These are phyloP conservation scores for Calonectria montana DNA, from an alignment of 2,329 filamentous ascomycete genomes.

Conservation along the genomic window DNA sequence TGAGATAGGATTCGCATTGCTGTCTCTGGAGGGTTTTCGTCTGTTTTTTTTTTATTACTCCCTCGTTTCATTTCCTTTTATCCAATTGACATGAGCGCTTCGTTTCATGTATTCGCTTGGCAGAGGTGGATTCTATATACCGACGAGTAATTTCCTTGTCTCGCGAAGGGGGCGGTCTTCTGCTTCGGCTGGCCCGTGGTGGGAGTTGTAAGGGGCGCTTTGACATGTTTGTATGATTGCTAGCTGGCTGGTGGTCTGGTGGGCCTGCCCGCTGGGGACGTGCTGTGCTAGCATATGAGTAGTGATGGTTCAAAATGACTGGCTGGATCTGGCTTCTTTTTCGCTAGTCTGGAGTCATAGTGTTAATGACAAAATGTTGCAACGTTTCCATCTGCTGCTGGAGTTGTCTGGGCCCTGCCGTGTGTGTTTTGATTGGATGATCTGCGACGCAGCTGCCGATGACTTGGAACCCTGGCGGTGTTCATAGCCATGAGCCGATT, in stretches of 20 bases:
- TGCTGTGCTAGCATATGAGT: slow-evolving; percentile 29
- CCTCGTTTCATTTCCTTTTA: slow-evolving; percentile 35
- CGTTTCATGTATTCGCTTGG: slow-evolving; percentile 37
- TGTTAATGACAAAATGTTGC: slow-evolving; percentile 38
- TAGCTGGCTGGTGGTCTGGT: slow-evolving; percentile 24
- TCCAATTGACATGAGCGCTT: slow-evolving; percentile 33
- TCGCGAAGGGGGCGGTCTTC: slow-evolving; percentile 38
- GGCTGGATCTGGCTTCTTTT: slow-evolving; percentile 20
- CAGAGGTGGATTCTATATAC: slow-evolving; percentile 42
- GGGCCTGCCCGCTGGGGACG: slow-evolving; percentile 21
- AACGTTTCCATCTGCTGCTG: slow-evolving; percentile 22
- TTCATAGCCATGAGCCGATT: slow-evolving; percentile 13
- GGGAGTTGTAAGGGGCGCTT: slow-evolving; percentile 37
- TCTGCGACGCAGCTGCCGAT: background rate
- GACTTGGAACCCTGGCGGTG: background rate
- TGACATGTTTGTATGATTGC: slow-evolving; percentile 35
- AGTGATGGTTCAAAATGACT: slow-evolving; percentile 31
- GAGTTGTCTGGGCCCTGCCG: background rate
- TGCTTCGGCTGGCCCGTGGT: slow-evolving; percentile 50
- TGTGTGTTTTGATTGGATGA: background rate
- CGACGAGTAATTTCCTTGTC: slow-evolving; percentile 34
- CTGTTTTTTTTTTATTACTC: slow-evolving; percentile 32
- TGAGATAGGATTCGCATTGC: slow-evolving; percentile 29
- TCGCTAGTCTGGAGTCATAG: slow-evolving; percentile 25
- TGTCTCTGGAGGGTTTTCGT: slow-evolving; percentile 32